These are phyloP conservation scores for Lactuca saligna DNA, from an alignment of 129 eudicot species.

Conservation along the genomic window DNA sequence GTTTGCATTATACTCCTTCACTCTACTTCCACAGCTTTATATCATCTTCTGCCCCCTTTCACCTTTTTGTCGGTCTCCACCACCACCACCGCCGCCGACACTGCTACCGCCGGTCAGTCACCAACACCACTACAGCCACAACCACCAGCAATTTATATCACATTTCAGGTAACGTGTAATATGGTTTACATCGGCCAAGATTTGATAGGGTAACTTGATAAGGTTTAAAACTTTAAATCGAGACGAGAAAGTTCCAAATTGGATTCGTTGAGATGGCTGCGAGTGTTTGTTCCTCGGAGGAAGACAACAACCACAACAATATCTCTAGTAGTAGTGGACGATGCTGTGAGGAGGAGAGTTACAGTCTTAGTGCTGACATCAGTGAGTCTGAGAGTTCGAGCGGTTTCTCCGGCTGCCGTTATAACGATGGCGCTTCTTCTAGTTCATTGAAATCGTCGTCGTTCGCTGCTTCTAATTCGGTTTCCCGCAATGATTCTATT, in stretches of 20 bases:
- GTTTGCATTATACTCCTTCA: conserved; percentile 25
- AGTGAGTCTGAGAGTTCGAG: conserved; percentile 89
- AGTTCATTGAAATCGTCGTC: conserved; percentile 60
- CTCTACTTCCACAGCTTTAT: conserved; percentile 32
- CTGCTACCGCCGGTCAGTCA: background rate
- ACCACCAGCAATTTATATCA: background rate
- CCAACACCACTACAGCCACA: background rate
- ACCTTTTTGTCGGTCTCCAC: conserved; percentile 6
- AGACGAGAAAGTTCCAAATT: conserved; percentile 7
- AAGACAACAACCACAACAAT: conserved; percentile 19
- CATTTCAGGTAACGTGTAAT: conserved; percentile 11
- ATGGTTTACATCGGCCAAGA: conserved; percentile 3
- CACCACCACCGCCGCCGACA: conserved; percentile 8
- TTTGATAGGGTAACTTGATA: conserved; percentile 1
- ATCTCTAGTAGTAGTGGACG: conserved; percentile 48
- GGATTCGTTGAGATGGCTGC: conserved; percentile 18
- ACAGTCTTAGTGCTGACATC: conserved; percentile 79
- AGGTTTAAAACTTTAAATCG: conserved; percentile 11
- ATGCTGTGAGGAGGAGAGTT: conserved; percentile 59
- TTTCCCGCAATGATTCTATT: conserved; percentile 21
- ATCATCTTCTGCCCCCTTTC: conserved; percentile 30
- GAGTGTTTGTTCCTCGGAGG: conserved; percentile 72
- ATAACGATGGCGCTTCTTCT: conserved; percentile 43
- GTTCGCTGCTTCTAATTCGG: conserved; percentile 31
- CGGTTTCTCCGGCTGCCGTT: conserved; percentile 49